Percentiles rank a stretch among this genome's conserved stretches.
These are phyloP conservation scores for Wickerhamomyces hampshirensis DNA, from an alignment of 805 yeast genomes.

Conservation along the genomic window DNA sequence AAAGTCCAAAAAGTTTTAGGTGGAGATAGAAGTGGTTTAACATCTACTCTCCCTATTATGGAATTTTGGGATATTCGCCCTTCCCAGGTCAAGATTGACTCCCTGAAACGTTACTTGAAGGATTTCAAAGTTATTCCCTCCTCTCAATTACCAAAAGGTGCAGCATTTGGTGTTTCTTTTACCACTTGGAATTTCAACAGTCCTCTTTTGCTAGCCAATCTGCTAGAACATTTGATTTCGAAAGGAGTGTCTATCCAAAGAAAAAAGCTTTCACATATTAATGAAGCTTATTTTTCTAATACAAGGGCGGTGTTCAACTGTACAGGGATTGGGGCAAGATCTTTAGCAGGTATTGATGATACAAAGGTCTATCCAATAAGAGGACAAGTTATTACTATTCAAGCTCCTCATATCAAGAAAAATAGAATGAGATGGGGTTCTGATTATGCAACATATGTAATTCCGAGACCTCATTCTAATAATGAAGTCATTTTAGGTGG, in stretches of 20 bases:
- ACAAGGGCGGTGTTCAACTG: constrained; percentile 60
- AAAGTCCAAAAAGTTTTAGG: constrained; percentile 36
- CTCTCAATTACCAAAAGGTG: constrained; percentile 45
- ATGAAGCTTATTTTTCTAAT: constrained; percentile 45
- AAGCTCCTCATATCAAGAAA: constrained; percentile 61
- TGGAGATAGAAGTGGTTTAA: constrained; percentile 48
- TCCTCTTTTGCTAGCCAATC: constrained; percentile 50
- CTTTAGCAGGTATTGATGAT: constrained; percentile 64
- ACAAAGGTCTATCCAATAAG: constrained; percentile 61
- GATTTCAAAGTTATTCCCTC: constrained; percentile 35
- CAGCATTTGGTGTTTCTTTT: constrained; percentile 47
- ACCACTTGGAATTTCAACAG: constrained; percentile 72
- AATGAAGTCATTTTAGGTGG: constrained; percentile 76
- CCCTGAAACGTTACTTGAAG: constrained; percentile 44
- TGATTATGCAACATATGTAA: constrained; percentile 59
- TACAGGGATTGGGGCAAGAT: constrained; percentile 66
- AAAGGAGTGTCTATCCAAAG: constrained; percentile 50
- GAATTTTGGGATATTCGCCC: constrained; percentile 62
- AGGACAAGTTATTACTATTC: constrained; percentile 73
- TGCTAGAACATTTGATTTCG: constrained; percentile 38
- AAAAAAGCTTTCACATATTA: constrained; percentile 44
- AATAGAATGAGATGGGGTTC: constrained; percentile 60
- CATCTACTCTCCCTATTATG: constrained; percentile 45
- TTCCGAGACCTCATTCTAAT: constrained; percentile 64
- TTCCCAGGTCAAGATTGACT: constrained; percentile 39